phyloP scores from a whole-genome alignment of 306 rosid genomes.

The Sphenostylis stenocarpa region DNA sequence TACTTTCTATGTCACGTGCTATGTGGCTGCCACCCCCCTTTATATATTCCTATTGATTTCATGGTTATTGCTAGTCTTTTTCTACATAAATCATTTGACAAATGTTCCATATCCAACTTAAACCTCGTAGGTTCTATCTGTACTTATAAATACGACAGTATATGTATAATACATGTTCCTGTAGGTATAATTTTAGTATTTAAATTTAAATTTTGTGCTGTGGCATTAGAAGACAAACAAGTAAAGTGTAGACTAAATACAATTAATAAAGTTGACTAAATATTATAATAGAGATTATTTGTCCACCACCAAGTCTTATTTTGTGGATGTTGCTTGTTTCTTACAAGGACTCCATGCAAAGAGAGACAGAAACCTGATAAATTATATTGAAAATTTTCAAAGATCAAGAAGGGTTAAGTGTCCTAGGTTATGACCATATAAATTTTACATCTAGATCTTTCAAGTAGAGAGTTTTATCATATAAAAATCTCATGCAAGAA shows the following conservation, averaged over 20 bases:
- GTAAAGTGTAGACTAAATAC: too few relatives aligned
- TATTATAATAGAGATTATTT: conserved; percentile 15
- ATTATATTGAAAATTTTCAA: background rate
- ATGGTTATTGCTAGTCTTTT: background rate
- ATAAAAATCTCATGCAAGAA: background rate
- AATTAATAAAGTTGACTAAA: conserved; percentile 41
- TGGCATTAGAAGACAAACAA: background rate
- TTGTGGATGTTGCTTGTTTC: conserved; percentile 40
- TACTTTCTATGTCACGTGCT: conserved; percentile 35
- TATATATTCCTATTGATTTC: background rate
- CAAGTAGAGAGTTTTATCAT: background rate
- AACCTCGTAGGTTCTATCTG: background rate
- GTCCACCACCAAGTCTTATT: background rate
- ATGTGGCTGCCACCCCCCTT: background rate
- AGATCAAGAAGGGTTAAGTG: background rate
- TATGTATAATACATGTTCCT: too few relatives aligned
- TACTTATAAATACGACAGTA: background rate
- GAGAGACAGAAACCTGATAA: background rate
- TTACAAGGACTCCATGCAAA: conserved; percentile 24
- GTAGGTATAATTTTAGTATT: too few relatives aligned
- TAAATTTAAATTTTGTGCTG: too few relatives aligned
- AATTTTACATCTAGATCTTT: background rate
- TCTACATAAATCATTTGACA: background rate
- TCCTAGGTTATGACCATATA: background rate
- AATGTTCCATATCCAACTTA: background rate